Base-by-base conservation (phyloP, 768 basidiomycete species). In the Lactarius deliciosus region DNA sequence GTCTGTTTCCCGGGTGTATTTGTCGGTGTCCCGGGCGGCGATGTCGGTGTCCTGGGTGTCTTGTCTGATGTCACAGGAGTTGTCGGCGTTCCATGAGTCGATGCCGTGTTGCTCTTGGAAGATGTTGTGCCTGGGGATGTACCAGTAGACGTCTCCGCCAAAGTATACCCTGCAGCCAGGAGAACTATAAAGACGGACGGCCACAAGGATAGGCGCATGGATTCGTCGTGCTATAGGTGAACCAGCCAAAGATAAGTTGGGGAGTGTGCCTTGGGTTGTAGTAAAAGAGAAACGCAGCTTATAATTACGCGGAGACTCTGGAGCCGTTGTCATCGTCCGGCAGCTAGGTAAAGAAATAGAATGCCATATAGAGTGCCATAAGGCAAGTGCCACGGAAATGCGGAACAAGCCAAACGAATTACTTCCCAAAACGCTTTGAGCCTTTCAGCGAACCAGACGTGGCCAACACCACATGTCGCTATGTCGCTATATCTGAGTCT, bases 121-220 rank as follows among this genome's bases (percentile, higher is more conserved):
- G 34, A 9, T 10, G 34, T 9, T 34, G 9, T 34, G 34, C 34
- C 34, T 34, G 34, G 1, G 34, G 0, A 40, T 40, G n/a, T n/a
- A n/a, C n/a, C n/a, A n/a, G n/a, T n/a, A n/a, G n/a, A n/a, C n/a
- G 61, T 22, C 8, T n/a, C 38, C 2, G 62, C 63, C 15, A 57
- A 55, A 34, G 55, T 40, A 38, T 30, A 16, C 38, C 45, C 61
- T 53, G 65, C 47, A 36, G 30, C 57, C 30, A 67, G 40, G 16
- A 67, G 57, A 25, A 47, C 22, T 32, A 67, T 20, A 7, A 63
- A 2, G 20, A 28, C 2, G 36, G 30, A 41, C 3, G 30, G 18
- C n/a, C n/a, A 50, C 47, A 50, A 50, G 47, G n/a, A 50, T 22
- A 22, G 22, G 45, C 45, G 50, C 65, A 66, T 66, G 28, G 30